Percentiles rank a stretch among this genome's conserved stretches.
phyloP scores from a whole-genome alignment of 768 basidiomycete genomes.

The Hirschioporus abietinus region DNA sequence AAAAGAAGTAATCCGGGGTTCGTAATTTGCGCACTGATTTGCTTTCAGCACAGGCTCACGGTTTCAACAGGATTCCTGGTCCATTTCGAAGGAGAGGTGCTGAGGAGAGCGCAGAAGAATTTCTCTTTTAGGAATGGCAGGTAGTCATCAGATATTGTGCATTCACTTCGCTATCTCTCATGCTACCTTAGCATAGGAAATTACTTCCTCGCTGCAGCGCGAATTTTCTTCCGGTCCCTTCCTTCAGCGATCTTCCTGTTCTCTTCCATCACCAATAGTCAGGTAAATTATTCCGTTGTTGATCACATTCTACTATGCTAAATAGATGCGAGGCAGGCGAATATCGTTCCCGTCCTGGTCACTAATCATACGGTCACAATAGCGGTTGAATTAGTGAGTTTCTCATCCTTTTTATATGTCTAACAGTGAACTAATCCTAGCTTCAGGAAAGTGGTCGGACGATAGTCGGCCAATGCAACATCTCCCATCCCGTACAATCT shows the following conservation, averaged over 20 bases:
- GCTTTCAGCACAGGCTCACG: background rate
- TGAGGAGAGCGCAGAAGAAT: conserved; percentile 87
- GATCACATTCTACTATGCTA: background rate
- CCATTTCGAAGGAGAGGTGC: conserved; percentile 82
- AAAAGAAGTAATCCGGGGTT: conserved; percentile 88
- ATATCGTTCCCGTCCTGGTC: conserved; percentile 85
- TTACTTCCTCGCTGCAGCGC: conserved; percentile 85
- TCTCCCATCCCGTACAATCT: conserved; percentile 70
- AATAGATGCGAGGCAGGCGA: conserved; percentile 37
- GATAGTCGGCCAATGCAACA: conserved; percentile 89
- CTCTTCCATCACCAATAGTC: conserved; percentile 83
- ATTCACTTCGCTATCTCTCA: conserved; percentile 19
- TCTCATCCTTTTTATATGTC: conserved; percentile 4
- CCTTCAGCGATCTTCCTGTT: conserved; percentile 94
- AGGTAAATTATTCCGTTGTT: conserved; percentile 25
- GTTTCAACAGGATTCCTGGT: conserved; percentile 74
- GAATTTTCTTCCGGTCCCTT: conserved; percentile 85
- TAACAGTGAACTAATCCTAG: conserved; percentile 9
- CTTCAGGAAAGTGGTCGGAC: conserved; percentile 64
- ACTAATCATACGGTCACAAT: conserved; percentile 97
- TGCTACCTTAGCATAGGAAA: conserved; percentile 64
- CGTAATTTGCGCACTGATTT: conserved; percentile 5
- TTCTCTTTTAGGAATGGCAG: conserved; percentile 93
- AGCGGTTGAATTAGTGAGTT: conserved; percentile 72
- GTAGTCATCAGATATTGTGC: conserved; percentile 36